phyloP scores from a whole-genome alignment of 169 alveolate genomes.

The Plasmodium chabaudi region DNA sequence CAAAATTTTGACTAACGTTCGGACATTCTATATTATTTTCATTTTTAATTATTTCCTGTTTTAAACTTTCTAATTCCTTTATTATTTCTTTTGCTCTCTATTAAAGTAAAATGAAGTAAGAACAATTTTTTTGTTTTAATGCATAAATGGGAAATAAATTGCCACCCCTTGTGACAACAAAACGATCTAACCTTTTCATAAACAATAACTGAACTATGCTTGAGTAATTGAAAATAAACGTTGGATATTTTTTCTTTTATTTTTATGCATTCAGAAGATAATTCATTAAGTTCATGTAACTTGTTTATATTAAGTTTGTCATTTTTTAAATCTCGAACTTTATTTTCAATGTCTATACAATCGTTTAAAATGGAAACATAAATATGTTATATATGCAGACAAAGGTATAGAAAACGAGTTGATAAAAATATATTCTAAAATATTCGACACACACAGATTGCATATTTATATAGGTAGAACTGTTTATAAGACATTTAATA shows the following conservation, averaged over 20 bases:
- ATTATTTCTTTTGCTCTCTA: constrained; percentile 71
- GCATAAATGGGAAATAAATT: neutral
- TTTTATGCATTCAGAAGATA: constrained; percentile 24
- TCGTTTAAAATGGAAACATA: too few species aligned
- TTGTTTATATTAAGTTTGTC: constrained; percentile 4
- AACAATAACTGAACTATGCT: constrained; percentile 62
- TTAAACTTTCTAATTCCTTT: constrained; percentile 62
- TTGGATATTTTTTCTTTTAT: constrained; percentile 42
- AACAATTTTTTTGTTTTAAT: neutral
- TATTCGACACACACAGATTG: neutral
- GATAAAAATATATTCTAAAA: too few species aligned
- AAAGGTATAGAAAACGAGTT: too few species aligned
- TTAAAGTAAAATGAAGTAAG: neutral
- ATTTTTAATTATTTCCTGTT: constrained; percentile 41
- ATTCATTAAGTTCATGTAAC: constrained; percentile 43
- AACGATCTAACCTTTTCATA: constrained; percentile 37
- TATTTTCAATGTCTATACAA: constrained; percentile 53
- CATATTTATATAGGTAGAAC: neutral
- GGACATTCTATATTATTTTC: constrained; percentile 9
- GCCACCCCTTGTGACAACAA: neutral
- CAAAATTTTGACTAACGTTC: constrained; percentile 3
- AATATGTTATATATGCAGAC: too few species aligned
- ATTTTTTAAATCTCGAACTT: constrained; percentile 12
- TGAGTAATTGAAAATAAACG: constrained; percentile 54
- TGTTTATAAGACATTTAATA: too few species aligned